Base-by-base conservation (phyloP, 805 yeast genomes). In the Nakazawaea wickerhamii region DNA sequence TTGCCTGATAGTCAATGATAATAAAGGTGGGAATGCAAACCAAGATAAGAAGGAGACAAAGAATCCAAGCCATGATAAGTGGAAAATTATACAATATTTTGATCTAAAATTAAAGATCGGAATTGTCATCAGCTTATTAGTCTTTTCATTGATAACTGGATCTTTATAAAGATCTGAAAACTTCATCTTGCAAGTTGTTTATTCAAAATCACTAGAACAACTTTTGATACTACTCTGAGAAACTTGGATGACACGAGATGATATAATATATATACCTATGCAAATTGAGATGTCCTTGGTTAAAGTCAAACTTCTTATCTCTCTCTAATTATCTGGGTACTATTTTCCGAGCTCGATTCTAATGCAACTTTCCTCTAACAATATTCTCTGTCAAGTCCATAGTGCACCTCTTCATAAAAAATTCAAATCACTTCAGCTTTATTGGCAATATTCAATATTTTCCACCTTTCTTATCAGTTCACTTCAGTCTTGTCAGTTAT, bases 1-100 rank as follows among this genome's bases (percentile, higher is more conserved):
- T 7, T 36, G 42, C 30, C 47, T 51, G 21, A 59, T 49, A 17
- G 52, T 41, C 17, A 52, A 52, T 20, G 53, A 48, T n/a, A 59
- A 32, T 21, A 59, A 46, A 15, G 63, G 63, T 11, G 63, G 61
- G 43, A 59, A 57, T 2, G 61, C 62, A 47, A 59, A 59, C 63
- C 63, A 59, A 8, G 61, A 55, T 1, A 59, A 44, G 41, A 59
- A 59, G 6, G 56, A 55, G 6, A 56, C 59, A 43, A 58, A 55
- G 39, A 59, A 59, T 2, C 59, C 58, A n/a, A 59, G 40, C 63
- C 63, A 59, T 3, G 60, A 51, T 3, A 59, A 46, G 36, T 55
- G 55, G 41, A 59, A 59, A 37, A 42, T 36, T 28, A 60, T 41
- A 1, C 57, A 57, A 38, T 53, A 58, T 19, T 47, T 28, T 18